Conservation (phyloP, 1,284 basidiomycete genomes). For the Leccinum holopus region DNA sequence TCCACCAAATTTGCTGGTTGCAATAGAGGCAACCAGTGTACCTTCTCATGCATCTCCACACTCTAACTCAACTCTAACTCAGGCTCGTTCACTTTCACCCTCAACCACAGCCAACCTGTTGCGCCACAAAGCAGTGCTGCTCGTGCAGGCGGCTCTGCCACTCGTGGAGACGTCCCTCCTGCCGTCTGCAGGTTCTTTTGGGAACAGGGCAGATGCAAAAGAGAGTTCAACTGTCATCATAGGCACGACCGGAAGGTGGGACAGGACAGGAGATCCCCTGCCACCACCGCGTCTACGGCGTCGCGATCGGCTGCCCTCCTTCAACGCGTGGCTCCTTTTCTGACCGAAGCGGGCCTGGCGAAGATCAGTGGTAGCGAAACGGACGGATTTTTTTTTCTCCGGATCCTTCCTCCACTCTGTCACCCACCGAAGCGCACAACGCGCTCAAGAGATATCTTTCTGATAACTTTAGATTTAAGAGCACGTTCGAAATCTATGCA, state of each 20-base stretch:
- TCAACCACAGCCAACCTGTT: slow-evolving; percentile 8
- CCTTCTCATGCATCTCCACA: slow-evolving; percentile 20
- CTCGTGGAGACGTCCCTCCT: slow-evolving; percentile 14
- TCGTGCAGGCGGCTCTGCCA: slow-evolving; percentile 9
- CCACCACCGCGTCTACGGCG: slow-evolving; percentile 1
- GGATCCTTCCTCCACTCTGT: slow-evolving; percentile 28
- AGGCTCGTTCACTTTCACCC: slow-evolving; percentile 25
- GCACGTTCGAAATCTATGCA: slow-evolving; percentile 42
- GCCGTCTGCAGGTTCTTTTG: slow-evolving; percentile 53
- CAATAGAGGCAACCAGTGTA: slow-evolving; percentile 39
- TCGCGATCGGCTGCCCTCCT: slow-evolving; percentile 17
- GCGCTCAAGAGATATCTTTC: slow-evolving; percentile 44
- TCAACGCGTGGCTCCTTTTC: slow-evolving; percentile 42
- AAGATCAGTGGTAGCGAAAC: slow-evolving; percentile 38
- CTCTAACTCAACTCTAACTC: neutral
- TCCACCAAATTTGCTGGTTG: slow-evolving; percentile 39
- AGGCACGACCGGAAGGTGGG: slow-evolving; percentile 37
- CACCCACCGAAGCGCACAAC: slow-evolving; percentile 53
- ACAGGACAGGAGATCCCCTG: neutral
- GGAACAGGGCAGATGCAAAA: slow-evolving; percentile 48
- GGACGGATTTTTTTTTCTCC: slow-evolving; percentile 40
- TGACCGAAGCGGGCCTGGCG: slow-evolving; percentile 49
- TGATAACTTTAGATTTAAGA: slow-evolving; percentile 46
- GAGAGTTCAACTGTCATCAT: slow-evolving; percentile 49
- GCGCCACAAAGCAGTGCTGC: slow-evolving; percentile 5